These are phyloP conservation scores for Scedosporium dehoogii DNA, from an alignment of 2,329 filamentous ascomycete species.

Conservation along the genomic window DNA sequence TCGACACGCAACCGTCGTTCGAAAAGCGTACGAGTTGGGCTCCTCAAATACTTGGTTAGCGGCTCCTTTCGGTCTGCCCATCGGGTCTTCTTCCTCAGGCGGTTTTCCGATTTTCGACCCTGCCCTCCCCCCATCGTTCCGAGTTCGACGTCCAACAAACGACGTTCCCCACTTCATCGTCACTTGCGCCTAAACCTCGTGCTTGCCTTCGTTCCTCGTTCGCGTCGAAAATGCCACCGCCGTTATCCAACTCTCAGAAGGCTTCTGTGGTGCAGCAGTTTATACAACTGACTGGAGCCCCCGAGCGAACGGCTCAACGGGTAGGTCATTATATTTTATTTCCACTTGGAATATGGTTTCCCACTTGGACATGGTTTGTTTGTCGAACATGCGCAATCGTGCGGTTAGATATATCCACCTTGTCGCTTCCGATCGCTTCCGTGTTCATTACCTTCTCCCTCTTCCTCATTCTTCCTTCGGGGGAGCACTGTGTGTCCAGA, in stretches of 20 bases:
- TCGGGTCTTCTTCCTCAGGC: no score
- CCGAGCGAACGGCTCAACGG: slow-evolving; percentile 32
- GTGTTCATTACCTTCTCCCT: neutral
- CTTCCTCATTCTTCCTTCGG: neutral
- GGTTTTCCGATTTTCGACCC: no score
- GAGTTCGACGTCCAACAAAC: no score
- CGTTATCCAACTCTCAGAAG: slow-evolving; percentile 26
- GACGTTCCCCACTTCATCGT: no score
- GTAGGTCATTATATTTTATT: slow-evolving; percentile 23
- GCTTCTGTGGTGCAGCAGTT: slow-evolving; percentile 32
- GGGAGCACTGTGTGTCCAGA: neutral
- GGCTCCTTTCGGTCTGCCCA: no score
- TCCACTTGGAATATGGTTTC: neutral
- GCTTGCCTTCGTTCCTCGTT: neutral
- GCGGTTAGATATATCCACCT: neutral
- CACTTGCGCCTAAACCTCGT: neutral
- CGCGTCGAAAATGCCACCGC: slow-evolving; percentile 20
- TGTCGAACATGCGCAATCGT: neutral
- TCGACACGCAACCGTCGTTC: no score
- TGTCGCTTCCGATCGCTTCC: neutral
- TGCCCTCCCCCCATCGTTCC: no score
- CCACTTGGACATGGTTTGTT: neutral
- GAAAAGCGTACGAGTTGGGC: no score
- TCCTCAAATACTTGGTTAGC: no score
- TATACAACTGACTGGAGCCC: slow-evolving; percentile 29